Evolutionary conservation across 441 rosid species (phyloP).

Genomic region (Gossypium aridum): DNA sequence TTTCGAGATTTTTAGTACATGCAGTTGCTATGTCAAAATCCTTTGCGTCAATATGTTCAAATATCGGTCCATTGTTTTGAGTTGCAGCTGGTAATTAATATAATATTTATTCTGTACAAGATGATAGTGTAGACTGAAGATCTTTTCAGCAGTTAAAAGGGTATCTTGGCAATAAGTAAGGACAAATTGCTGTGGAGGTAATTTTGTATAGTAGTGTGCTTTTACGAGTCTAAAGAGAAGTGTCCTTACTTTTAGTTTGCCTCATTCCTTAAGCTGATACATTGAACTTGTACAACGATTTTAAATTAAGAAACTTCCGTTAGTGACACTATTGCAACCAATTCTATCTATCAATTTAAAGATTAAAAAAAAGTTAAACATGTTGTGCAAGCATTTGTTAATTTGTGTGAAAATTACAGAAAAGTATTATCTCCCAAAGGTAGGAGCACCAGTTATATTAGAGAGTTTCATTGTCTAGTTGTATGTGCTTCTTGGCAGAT

Average conservation of each 20-base stretch:
- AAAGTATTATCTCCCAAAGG: background rate
- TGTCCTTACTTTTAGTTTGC: background rate
- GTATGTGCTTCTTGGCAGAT: conserved; percentile 17
- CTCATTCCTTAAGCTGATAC: background rate
- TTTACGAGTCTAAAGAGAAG: background rate
- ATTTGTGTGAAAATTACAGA: background rate
- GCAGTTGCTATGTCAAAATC: background rate
- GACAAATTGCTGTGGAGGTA: too few species aligned
- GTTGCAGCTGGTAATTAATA: background rate
- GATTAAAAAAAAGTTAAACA: background rate
- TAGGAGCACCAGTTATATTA: background rate
- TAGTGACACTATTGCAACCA: background rate
- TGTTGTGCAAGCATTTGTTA: background rate
- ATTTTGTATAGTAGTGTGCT: too few species aligned
- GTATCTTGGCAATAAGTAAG: too few species aligned
- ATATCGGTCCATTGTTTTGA: background rate
- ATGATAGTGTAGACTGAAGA: background rate
- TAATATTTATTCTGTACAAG: background rate
- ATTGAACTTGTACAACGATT: background rate
- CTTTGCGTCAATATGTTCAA: background rate
- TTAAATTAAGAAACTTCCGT: background rate
- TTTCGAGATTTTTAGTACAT: background rate
- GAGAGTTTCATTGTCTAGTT: background rate
- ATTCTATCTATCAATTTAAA: background rate
- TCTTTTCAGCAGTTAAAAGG: background rate